Evolutionary conservation across 352 stramenopile genomes (phyloP), one percentile per base, ranked within the genome.

Genomic region (Pythium dissimile): DNA sequence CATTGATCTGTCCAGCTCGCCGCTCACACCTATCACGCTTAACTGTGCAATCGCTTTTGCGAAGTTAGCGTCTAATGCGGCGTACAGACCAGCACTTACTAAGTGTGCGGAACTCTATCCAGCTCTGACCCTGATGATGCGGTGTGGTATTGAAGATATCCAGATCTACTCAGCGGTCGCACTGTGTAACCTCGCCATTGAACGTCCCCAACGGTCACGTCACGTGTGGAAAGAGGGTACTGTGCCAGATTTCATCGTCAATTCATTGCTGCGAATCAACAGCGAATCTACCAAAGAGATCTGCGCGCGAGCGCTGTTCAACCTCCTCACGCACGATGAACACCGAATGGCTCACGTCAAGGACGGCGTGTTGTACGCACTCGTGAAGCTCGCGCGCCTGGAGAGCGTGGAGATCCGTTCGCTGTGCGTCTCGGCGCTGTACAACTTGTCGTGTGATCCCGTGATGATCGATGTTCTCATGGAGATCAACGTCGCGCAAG

Each of bases 121-220:
- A 0, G 81, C 84, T 10, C 66, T 94, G 16, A 92, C 78, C 11
- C 64, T 89, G 26, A 94, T 96, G 85, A 96, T 96, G 87, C 84
- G 87, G 10, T 93, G 82, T 42, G 85, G 84, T 8, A 81, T 91
- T 32, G 84, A 93, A 32, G 79, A 94, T 38, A 93, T 94, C 24
- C 87, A 96, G 60, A 92, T 94, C 57, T 92, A 94, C 72, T 93
- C 80, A n/a, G 87, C 85, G 18, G 83, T 90, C 16, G 80, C 84
- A 20, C 66, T 96, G 21, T 96, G 87, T 64, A 95, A 94, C 52
- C 61, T 96, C 21, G 81, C 81, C 0, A 84, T 89, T 9, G 83
- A 92, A 58, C 71, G 73, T 28, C 74, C 68, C 0, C 66, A 85
- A 35, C 75, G 83, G 1, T 75, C 73, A 24, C 75, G 75, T 5